Base-by-base conservation (phyloP, 1,139 yeast genomes). In the Kurtzmaniella natalensis region DNA sequence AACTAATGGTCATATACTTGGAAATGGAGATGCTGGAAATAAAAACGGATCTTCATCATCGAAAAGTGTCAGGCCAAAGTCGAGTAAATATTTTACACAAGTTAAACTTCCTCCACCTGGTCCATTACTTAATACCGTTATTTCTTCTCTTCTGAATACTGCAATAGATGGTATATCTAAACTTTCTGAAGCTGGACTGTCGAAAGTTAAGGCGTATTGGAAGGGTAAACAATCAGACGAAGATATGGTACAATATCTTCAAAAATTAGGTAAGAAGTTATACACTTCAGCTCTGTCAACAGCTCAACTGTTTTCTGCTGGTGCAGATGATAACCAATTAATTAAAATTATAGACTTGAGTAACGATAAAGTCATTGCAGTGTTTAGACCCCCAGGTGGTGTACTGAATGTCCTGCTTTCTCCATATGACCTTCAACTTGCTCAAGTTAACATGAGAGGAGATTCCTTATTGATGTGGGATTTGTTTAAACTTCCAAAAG, bases 391-490 rank as follows among this genome's bases (percentile, higher is more conserved):
- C 32, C 67, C 82, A 45, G 78, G 76, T 17, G 87, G 86, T 0
- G 67, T 81, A 13, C 78, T 87, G 0, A 59, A 65, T 18, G 51
- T 81, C 2, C 76, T 84, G 1, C 50, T 81, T 6, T 78, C 83
- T 0, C 84, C 85, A 0, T 76, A 70, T 50, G 86, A 81, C 46
- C 53, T 77, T 25, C 73, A 75, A 23, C 51, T 81, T 34, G 72
- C 79, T 1, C 74, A 81, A n/a, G 70, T 72, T 3, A 72, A 75
- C 15, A 48, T 56, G 14, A 63, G 84, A 36, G 89, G 89, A 2
- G 88, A 81, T 48, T 69, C 65, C 32, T 59, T 81, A 9, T 78
- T 67, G 46, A 62, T 79, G 43, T 81, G 86, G 82, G 89, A 81
- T 47, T 62, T 75, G 36, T 66, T 79, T 29, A 67, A 70, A 38